Evolutionary conservation across 306 rosid genomes (phyloP), one percentile per base, ranked within the genome.

Genomic region (Dryas alaskensis): DNA sequence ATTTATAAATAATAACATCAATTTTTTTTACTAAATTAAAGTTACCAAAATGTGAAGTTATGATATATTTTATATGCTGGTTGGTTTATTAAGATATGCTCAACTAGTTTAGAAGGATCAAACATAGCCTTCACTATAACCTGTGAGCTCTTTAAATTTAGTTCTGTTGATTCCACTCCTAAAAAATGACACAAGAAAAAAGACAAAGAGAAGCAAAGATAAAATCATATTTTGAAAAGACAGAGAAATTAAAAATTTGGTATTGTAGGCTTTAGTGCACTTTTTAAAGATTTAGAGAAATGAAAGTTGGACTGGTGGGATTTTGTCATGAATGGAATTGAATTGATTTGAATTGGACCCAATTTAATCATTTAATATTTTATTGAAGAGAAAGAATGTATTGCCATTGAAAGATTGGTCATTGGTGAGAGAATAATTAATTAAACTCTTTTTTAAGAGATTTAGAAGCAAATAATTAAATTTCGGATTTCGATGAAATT

Each of bases 91-190:
- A 22, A 22, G 22, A 22, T 22, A 22, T 22, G 22, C 0, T 89
- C 90, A 0, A 89, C 89, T 47, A 93, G 55, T 72, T 82, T 84
- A 2, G 73, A 52, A 8, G 89, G 79, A 65, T 93, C 97, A 49
- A 93, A 67, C 40, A 74, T 86, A 1, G 97, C 97, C 70, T 89
- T 93, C 76, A 93, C 98, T 43, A 79, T 85, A 73, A 91, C 97
- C 49, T 82, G 74, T 2, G 97, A 93, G 60, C 78, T 76, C 82
- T 86, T 93, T 69, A 91, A 91, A 90, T 93, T 97, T 10, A 97
- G 82, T 40, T 83, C 92, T 1, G 89, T 96, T 17, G 87, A 82
- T 70, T 93, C 94, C 76, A 93, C 98, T 19, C 97, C 98, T 93
- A 62, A 19, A 43, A 25, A 44, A 19, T 43, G 3, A 72, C 64